Evolutionary conservation across 2,329 filamentous ascomycete species (phyloP).

Genomic region (Amauroascus verrucosus): DNA sequence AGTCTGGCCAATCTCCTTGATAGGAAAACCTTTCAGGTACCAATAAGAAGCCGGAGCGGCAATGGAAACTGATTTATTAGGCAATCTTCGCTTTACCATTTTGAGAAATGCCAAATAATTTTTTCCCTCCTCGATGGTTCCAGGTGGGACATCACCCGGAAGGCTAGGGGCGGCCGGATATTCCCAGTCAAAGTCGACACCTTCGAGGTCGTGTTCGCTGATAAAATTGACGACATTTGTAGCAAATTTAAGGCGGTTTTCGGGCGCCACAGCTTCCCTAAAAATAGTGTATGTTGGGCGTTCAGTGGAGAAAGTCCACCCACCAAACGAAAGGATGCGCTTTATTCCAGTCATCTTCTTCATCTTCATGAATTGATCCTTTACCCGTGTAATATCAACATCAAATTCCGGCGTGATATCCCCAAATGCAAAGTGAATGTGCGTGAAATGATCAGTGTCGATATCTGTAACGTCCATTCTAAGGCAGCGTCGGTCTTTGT

Average conservation of each 20-base stretch:
- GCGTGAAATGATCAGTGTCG: constrained; percentile 15
- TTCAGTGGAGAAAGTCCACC: constrained; percentile 35
- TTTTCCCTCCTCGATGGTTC: background rate
- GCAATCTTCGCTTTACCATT: constrained; percentile 21
- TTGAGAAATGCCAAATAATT: constrained; percentile 14
- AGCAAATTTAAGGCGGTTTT: constrained; percentile 32
- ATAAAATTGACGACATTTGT: constrained; percentile 33
- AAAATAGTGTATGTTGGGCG: constrained; percentile 31
- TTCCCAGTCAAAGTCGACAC: constrained; percentile 32
- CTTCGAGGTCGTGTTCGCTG: constrained; percentile 32
- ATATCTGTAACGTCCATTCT: constrained; percentile 21
- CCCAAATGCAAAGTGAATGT: constrained; percentile 32
- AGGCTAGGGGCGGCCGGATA: constrained; percentile 24
- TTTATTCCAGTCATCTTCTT: background rate
- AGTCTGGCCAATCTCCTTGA: constrained; percentile 19
- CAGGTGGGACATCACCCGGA: constrained; percentile 26
- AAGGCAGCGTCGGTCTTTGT: constrained; percentile 24
- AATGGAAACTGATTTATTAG: constrained; percentile 20
- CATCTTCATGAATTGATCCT: constrained; percentile 2
- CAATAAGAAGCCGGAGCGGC: constrained; percentile 25
- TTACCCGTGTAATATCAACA: constrained; percentile 18
- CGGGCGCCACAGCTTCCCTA: constrained; percentile 26
- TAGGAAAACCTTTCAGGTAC: constrained; percentile 24
- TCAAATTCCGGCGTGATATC: constrained; percentile 26
- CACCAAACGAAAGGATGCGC: constrained; percentile 37